Percentiles rank a stretch among this genome's conserved stretches.
Evolutionary conservation across 352 stramenopile genomes (phyloP).

Genomic region (Pythium aphanidermatum): DNA sequence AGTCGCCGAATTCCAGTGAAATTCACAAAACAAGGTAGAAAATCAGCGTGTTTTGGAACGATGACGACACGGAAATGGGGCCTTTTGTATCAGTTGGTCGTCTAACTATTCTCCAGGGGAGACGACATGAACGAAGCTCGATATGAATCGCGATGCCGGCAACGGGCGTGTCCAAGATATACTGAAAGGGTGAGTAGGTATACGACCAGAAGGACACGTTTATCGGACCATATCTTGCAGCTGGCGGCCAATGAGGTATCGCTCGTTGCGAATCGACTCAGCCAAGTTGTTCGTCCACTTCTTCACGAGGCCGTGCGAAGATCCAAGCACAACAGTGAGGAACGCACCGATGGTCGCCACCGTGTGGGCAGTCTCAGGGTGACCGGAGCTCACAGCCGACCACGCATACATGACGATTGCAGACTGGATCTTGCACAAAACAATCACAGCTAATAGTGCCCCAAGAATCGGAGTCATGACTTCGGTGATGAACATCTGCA

Average conservation of each 20-base stretch:
- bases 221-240: slow-evolving; percentile 83
- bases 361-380: slow-evolving; percentile 41
- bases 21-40: slow-evolving; percentile 11
- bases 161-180: neutral
- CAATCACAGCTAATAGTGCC: slow-evolving; percentile 43
- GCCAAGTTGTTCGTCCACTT: slow-evolving; percentile 64
- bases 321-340: slow-evolving; percentile 1
- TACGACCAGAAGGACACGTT: too few species aligned
- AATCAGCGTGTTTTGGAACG: slow-evolving; percentile 3
- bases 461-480: slow-evolving; percentile 52
- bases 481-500: slow-evolving; percentile 47
- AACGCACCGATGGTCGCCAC: slow-evolving; percentile 14
- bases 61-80: slow-evolving; percentile 18
- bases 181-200: too few species aligned
- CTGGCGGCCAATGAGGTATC: slow-evolving; percentile 81
- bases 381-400: too few species aligned
- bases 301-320: slow-evolving; percentile 39
- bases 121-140: too few species aligned
- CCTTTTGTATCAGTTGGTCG: too few species aligned
- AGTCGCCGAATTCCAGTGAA: slow-evolving; percentile 16
- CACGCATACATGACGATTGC: slow-evolving; percentile 30
- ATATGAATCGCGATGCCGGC: neutral
- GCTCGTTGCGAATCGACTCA: slow-evolving; percentile 84
- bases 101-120: too few species aligned
- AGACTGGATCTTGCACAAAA: slow-evolving; percentile 49